Base-by-base conservation (phyloP, 2,329 filamentous ascomycete genomes). In the Teratosphaeriaceae sp. region DNA sequence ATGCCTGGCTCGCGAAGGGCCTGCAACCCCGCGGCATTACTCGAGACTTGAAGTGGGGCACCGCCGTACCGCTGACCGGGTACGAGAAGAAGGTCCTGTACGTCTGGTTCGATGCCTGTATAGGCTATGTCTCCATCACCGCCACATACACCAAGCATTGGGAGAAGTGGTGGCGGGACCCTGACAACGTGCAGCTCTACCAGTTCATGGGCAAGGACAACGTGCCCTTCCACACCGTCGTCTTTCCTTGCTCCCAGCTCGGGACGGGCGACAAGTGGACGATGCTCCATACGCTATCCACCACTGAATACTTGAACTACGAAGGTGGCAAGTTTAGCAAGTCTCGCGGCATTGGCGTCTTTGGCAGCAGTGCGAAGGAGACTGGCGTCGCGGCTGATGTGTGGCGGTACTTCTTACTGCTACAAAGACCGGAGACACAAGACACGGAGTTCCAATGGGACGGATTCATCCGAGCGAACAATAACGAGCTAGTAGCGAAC, bases 131-230 rank as follows among this genome's bases (percentile, higher is more conserved):
- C n/a, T 94, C 88, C 1, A 96, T 96, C 54, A 95, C 89, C 1
- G 87, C 86, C 51, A 88, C 80, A 56, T 94, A 94, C 65, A 95
- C 88, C 4, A 76, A 81, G 34, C 75, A 94, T 49, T 96, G 89
- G 89, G 82, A 94, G 70, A 77, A 86, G 60, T 96, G 89, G 89
- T 96, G 89, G 89, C 82, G 84, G 60, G 84, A 94, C 63, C 87
- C 88, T 0, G 83, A 94, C 34, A 75, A 94, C 24, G 88, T 96
- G 37, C 78, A 84, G 60, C 77, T 96, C 11, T 95, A 92, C 65
- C 89, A 96, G 69, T 94, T 96, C 73, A 86, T 95, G 79, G 89
- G 89, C 68, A 96, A 95, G 65, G 85, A 90, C 64, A 89, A 90
- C 53, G 85, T 87, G 13, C 80, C 80, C 5, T 92, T 90, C 73